These are phyloP conservation scores for Ilyonectria destructans DNA, from an alignment of 2,329 filamentous ascomycete species.

Conservation along the genomic window DNA sequence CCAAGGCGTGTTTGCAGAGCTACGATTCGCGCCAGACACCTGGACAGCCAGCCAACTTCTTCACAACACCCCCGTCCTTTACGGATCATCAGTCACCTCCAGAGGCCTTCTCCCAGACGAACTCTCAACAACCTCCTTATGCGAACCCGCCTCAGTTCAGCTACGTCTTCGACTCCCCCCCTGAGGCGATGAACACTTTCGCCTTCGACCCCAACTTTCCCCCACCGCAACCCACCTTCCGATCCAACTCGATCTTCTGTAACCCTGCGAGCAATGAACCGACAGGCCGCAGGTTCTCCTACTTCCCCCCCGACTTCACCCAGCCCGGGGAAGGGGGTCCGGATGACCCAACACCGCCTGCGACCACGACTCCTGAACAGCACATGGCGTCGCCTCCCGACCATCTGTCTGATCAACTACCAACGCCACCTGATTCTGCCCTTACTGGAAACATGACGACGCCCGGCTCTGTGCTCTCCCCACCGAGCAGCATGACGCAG, in stretches of 20 bases:
- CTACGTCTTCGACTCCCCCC: slow-evolving; percentile 71
- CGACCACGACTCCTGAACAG: slow-evolving; percentile 50
- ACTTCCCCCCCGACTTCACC: slow-evolving; percentile 73
- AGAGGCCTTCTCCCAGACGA: slow-evolving; percentile 49
- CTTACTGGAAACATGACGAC: slow-evolving; percentile 50
- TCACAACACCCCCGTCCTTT: slow-evolving; percentile 55
- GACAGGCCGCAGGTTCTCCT: slow-evolving; percentile 73
- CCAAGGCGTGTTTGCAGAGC: slow-evolving; percentile 88
- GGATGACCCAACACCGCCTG: slow-evolving; percentile 56
- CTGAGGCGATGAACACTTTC: slow-evolving; percentile 68
- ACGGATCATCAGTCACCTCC: slow-evolving; percentile 53
- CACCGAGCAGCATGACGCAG: slow-evolving; percentile 54
- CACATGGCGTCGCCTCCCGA: slow-evolving; percentile 50
- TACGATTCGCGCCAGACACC: slow-evolving; percentile 74
- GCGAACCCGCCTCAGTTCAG: slow-evolving; percentile 70
- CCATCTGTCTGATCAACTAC: slow-evolving; percentile 55
- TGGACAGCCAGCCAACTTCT: slow-evolving; percentile 49
- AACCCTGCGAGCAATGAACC: slow-evolving; percentile 70
- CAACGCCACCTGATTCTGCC: slow-evolving; percentile 64
- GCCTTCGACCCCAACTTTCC: slow-evolving; percentile 61
- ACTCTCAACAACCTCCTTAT: slow-evolving; percentile 59
- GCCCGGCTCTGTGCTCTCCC: slow-evolving; percentile 57
- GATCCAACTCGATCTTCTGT: slow-evolving; percentile 78
- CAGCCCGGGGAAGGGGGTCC: slow-evolving; percentile 52
- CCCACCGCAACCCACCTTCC: slow-evolving; percentile 69